A percentile compares a stretch with the other conserved stretches of the same genome.
Conservation (phyloP, 148 eudicot species). For the Fagopyrum homotropicum region DNA sequence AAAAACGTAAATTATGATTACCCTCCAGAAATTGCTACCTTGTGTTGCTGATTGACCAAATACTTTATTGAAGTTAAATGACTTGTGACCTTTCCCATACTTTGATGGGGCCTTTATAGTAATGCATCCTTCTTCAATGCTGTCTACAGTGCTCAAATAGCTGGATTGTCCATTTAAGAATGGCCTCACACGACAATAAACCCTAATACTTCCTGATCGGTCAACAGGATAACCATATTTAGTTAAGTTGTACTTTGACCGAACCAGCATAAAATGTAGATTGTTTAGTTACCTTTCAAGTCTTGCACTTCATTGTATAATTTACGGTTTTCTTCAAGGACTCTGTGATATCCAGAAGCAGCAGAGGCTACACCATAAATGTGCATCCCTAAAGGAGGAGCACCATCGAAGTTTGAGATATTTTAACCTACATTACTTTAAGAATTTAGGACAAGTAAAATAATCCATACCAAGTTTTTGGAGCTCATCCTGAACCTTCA, state of each 20-base stretch:
- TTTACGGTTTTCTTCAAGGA: slow-evolving; percentile 90
- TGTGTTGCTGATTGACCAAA: slow-evolving; percentile 89
- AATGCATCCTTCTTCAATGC: slow-evolving; percentile 80
- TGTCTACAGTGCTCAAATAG: slow-evolving; percentile 50
- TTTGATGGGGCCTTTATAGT: slow-evolving; percentile 60
- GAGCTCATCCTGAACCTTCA: slow-evolving; percentile 74
- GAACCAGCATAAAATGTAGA: neutral
- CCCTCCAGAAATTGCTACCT: slow-evolving; percentile 36
- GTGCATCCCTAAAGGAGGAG: slow-evolving; percentile 48
- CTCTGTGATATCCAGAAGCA: slow-evolving; percentile 94
- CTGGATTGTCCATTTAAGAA: slow-evolving; percentile 58
- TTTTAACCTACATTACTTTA: slow-evolving; percentile 5
- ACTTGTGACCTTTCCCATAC: slow-evolving; percentile 69
- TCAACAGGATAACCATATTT: slow-evolving; percentile 6
- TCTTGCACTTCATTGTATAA: slow-evolving; percentile 97
- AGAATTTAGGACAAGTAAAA: neutral
- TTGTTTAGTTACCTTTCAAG: slow-evolving; percentile 57
- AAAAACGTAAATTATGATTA: neutral
- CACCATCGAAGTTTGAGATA: neutral
- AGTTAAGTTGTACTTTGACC: slow-evolving; percentile 1
- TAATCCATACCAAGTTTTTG: slow-evolving; percentile 60
- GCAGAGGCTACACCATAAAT: slow-evolving; percentile 81
- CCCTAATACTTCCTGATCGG: slow-evolving; percentile 80
- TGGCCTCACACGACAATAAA: slow-evolving; percentile 94
- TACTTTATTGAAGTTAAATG: slow-evolving; percentile 87